A percentile compares a stretch with the other conserved stretches of the same genome.
phyloP scores from a whole-genome alignment of 306 rosid genomes.

The Lathyrus tuberosus region DNA sequence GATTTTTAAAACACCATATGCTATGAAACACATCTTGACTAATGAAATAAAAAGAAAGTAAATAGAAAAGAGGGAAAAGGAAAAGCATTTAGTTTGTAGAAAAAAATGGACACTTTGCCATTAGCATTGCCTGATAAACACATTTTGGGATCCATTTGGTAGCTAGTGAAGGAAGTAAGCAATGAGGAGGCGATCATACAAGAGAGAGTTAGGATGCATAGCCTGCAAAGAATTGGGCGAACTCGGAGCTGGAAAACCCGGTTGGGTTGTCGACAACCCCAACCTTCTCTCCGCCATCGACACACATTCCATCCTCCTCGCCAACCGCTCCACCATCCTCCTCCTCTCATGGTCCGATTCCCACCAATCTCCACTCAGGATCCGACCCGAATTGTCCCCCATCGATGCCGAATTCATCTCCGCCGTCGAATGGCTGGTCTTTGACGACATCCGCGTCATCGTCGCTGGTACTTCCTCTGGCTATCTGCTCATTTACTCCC shows the following conservation, averaged over 20 bases:
- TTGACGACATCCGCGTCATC: conserved; percentile 74
- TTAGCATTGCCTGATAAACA: too few relatives aligned
- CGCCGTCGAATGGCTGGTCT: conserved; percentile 83
- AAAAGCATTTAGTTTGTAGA: too few relatives aligned
- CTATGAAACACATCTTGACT: too few relatives aligned
- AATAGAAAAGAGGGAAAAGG: too few relatives aligned
- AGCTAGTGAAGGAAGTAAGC: background rate
- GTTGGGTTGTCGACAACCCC: conserved; percentile 83
- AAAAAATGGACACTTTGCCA: too few relatives aligned
- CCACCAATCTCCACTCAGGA: conserved; percentile 47
- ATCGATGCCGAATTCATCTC: conserved; percentile 69
- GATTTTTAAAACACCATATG: too few relatives aligned
- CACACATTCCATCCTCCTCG: conserved; percentile 75
- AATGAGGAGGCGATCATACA: conserved; percentile 68
- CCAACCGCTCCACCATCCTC: conserved; percentile 66
- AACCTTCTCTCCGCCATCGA: conserved; percentile 81
- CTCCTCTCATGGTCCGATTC: conserved; percentile 72
- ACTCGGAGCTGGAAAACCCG: conserved; percentile 84
- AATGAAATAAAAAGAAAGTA: too few relatives aligned
- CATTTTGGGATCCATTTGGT: too few relatives aligned
- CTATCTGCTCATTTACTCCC: conserved; percentile 67
- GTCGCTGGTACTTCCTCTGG: conserved; percentile 88
- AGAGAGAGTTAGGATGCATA: conserved; percentile 79
- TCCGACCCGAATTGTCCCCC: conserved; percentile 80
- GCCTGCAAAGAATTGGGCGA: conserved; percentile 80